These are phyloP conservation scores for Cotoneaster glaucophyllus DNA, from an alignment of 306 rosid genomes.

Conservation along the genomic window DNA sequence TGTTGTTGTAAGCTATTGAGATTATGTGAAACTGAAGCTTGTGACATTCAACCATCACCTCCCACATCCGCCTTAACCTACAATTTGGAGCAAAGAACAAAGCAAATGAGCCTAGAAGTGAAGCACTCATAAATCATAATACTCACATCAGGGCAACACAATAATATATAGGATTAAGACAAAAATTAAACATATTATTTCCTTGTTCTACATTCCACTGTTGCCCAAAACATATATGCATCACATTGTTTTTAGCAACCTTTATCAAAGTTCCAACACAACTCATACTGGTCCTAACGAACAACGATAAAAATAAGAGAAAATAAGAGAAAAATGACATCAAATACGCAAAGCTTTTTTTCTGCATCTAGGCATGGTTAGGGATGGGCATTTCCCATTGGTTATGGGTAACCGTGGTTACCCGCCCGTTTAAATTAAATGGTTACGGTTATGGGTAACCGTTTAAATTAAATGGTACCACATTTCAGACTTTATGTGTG, in stretches of 20 bases:
- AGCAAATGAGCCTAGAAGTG: conserved; percentile 19
- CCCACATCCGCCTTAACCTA: conserved; percentile 93
- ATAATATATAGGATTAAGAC: neutral
- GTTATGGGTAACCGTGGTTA: too few relatives aligned
- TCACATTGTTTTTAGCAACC: neutral
- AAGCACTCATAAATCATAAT: neutral
- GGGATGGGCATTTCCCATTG: too few relatives aligned
- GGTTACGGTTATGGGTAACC: too few relatives aligned
- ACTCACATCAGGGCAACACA: neutral
- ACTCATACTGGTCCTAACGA: neutral
- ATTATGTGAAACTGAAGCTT: conserved; percentile 66
- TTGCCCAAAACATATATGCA: neutral
- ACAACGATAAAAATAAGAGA: neutral
- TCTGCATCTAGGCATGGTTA: neutral
- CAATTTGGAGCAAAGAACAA: conserved; percentile 7
- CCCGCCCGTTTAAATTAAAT: too few relatives aligned
- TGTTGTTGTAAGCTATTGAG: conserved; percentile 39
- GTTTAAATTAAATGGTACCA: too few relatives aligned
- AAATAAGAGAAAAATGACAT: neutral
- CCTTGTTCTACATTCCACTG: neutral
- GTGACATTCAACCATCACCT: conserved; percentile 83
- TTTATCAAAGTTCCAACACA: neutral
- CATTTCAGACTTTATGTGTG: too few relatives aligned
- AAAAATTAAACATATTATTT: neutral
- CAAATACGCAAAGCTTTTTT: neutral